These are phyloP conservation scores for Pulveroboletus sp. DNA, from an alignment of 768 basidiomycete species.

Conservation along the genomic window DNA sequence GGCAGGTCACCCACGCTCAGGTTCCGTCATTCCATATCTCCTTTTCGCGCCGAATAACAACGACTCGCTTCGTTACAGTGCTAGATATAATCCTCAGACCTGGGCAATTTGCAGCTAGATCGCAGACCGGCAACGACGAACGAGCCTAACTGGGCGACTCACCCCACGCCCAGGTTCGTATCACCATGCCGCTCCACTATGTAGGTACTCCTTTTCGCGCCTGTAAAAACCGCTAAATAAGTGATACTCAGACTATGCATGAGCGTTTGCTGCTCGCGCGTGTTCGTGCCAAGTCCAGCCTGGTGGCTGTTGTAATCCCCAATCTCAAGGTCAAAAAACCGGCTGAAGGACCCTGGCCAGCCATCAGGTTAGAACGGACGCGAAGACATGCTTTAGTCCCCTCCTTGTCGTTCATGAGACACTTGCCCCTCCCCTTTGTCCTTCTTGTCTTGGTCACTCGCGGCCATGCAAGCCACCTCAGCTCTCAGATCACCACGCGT, in stretches of 20 bases:
- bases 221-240: too few relatives aligned
- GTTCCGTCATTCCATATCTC: too few relatives aligned
- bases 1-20: background rate
- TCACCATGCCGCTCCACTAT: too few relatives aligned
- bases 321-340: background rate
- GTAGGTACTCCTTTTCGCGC: too few relatives aligned
- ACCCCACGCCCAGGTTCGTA: too few relatives aligned
- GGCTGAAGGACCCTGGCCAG: background rate
- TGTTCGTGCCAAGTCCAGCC: background rate
- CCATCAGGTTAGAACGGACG: constrained; percentile 4
- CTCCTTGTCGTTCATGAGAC: constrained; percentile 8
- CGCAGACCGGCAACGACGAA: too few relatives aligned
- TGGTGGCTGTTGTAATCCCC: background rate
- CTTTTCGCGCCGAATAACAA: too few relatives aligned
- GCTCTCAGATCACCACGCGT: constrained; percentile 14
- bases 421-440: constrained; percentile 4
- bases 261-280: too few relatives aligned
- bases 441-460: constrained; percentile 7
- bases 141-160: too few relatives aligned
- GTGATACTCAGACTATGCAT: background rate
- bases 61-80: too few relatives aligned
- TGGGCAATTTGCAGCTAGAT: too few relatives aligned
- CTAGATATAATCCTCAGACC: too few relatives aligned
- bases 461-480: constrained; percentile 9
- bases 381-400: background rate